Conservation (phyloP, 1,284 basidiomycete genomes). For the Boletus smithii region DNA sequence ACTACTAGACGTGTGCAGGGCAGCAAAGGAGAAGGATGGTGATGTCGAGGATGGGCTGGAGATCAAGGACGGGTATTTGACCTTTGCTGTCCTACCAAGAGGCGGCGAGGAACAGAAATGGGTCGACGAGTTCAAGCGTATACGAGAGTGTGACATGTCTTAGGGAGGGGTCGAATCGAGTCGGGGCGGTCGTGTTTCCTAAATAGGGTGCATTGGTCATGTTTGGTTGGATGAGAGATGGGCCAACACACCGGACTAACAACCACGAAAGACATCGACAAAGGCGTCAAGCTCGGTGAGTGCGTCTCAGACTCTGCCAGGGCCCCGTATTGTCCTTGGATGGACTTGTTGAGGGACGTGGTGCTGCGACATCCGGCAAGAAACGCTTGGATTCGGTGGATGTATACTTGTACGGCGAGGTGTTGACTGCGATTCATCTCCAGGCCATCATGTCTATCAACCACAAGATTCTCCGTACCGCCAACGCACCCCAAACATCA, state of each 20-base stretch:
- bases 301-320: slow-evolving; percentile 28
- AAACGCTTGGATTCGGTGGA: slow-evolving; percentile 46
- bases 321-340: slow-evolving; percentile 6
- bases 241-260: slow-evolving; percentile 9
- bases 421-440: slow-evolving; percentile 40
- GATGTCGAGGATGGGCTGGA: slow-evolving; percentile 77
- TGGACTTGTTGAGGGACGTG: slow-evolving; percentile 9
- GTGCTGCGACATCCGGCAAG: slow-evolving; percentile 18
- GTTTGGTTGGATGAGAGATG: slow-evolving; percentile 27
- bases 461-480: slow-evolving; percentile 92
- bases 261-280: slow-evolving; percentile 36
- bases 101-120: slow-evolving; percentile 81
- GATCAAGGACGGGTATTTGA: slow-evolving; percentile 82
- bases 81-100: slow-evolving; percentile 82
- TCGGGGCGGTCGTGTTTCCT: slow-evolving; percentile 9
- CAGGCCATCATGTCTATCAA: slow-evolving; percentile 65
- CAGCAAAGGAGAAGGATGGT: slow-evolving; percentile 57
- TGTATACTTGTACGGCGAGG: slow-evolving; percentile 38
- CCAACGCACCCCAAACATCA: slow-evolving; percentile 87
- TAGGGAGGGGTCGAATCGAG: slow-evolving; percentile 11
- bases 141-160: slow-evolving; percentile 36
- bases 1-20: slow-evolving; percentile 70
- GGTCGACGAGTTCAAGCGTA: slow-evolving; percentile 86
- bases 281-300: slow-evolving; percentile 47
- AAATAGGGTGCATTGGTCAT: slow-evolving; percentile 27